Evolutionary conservation across 2,329 filamentous ascomycete species (phyloP), one percentile per base, ranked within the genome.

Genomic region (Cordyceps fumosorosea): DNA sequence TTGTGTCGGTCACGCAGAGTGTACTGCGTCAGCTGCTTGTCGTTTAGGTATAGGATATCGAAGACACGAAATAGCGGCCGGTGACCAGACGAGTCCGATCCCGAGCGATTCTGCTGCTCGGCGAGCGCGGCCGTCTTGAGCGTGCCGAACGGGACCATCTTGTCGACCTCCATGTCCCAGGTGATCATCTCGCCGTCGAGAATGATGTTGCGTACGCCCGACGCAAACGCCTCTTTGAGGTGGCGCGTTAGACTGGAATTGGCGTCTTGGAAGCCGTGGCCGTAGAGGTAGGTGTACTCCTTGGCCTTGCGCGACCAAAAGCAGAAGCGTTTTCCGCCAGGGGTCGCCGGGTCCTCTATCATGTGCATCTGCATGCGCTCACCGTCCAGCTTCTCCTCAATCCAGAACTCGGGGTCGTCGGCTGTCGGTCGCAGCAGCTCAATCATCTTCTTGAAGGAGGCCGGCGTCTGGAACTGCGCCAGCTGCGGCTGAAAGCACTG

Each of bases 101-200:
- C 88, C 4, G 79, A 84, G 3, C 75, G 76, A 64, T 81, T 80
- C 64, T 86, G 84, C 70, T 93, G 88, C 69, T 93, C 90, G 0
- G 87, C 82, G 37, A 96, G 75, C 0, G 93, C 93, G 0, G 93
- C 93, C 1, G 91, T 93, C 75, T 99, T 99, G 55, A 99, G 81
- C 0, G 91, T 96, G 8, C 95, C 95, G 72, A 99, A 99, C 0
- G 89, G 86, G 18, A 96, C 89, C 58, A 95, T 89, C 61, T 89
- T 89, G 75, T 96, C 89, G 56, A 89, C 81, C 51, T 88, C 85
- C 64, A 92, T 90, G 71, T 98, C 91, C 95, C 95, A 99, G 0
- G 93, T 96, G 63, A 99, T 92, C 95, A 99, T 99, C 73, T 99
- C 95, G 11, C 95, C 95, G 69, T 99, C 95, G 0, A 99, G 81